Conservation (phyloP, 192 early-diverging fungal species). For the Cladochytrium replicatum region DNA sequence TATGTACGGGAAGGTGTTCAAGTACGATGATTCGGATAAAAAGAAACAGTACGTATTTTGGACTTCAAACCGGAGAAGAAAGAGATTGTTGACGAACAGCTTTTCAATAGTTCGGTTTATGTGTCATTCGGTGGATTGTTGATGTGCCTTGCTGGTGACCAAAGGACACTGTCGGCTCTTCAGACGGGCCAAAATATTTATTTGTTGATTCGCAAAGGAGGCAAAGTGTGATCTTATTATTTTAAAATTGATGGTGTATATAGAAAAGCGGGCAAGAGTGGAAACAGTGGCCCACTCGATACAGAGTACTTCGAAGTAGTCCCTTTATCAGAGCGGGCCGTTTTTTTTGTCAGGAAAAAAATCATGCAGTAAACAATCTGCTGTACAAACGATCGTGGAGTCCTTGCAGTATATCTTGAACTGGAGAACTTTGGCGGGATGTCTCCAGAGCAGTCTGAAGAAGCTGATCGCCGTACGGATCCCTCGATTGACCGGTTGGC, state of each 20-base stretch:
- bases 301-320: too few species aligned
- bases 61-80: background rate
- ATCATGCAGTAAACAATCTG: slow-evolving; percentile 38
- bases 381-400: slow-evolving; percentile 35
- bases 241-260: too few species aligned
- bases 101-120: slow-evolving; percentile 59
- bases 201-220: slow-evolving; percentile 65
- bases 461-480: background rate
- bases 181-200: slow-evolving; percentile 84
- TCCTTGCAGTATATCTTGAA: slow-evolving; percentile 35
- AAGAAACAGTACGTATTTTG: slow-evolving; percentile 56
- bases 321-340: too few species aligned
- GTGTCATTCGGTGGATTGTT: slow-evolving; percentile 87
- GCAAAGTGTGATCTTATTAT: too few species aligned
- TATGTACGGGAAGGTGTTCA: slow-evolving; percentile 95
- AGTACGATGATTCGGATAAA: slow-evolving; percentile 75
- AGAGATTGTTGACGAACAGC: background rate
- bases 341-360: too few species aligned
- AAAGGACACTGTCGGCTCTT: slow-evolving; percentile 70
- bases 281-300: too few species aligned
- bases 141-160: slow-evolving; percentile 81
- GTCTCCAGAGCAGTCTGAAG: background rate
- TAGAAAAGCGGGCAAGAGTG: too few species aligned
- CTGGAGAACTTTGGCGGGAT: background rate
- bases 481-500: slow-evolving; percentile 13